A percentile compares a stretch with the other conserved stretches of the same genome.
phyloP scores from a whole-genome alignment of 169 alveolate genomes.

The Miamiensis avidus region DNA sequence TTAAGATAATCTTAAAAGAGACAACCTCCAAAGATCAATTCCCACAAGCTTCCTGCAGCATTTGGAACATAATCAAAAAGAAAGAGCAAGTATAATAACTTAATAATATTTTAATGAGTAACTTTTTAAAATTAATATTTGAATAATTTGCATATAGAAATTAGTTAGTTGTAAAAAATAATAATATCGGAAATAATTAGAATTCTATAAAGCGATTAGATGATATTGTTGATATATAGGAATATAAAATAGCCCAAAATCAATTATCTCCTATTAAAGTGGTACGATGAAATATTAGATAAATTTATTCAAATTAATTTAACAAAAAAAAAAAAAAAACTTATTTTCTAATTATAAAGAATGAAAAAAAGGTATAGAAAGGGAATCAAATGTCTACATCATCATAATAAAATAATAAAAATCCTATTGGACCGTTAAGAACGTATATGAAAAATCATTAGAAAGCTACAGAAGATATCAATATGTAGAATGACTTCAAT shows the following conservation, averaged over 20 bases:
- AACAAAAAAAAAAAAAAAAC: too few relatives aligned
- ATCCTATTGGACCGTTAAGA: constrained; percentile 42
- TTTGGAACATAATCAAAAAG: neutral
- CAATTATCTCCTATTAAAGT: neutral
- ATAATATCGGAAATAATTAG: neutral
- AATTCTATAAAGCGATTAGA: neutral
- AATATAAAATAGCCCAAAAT: neutral
- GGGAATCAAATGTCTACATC: too few relatives aligned
- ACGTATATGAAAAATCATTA: constrained; percentile 28
- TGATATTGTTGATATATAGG: neutral
- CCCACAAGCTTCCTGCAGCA: neutral
- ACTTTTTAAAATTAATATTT: too few relatives aligned
- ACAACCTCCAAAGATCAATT: neutral
- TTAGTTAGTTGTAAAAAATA: too few relatives aligned
- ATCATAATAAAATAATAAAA: too few relatives aligned
- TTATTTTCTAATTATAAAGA: too few relatives aligned
- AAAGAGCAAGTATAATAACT: neutral
- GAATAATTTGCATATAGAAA: neutral
- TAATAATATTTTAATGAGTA: too few relatives aligned
- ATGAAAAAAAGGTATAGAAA: neutral
- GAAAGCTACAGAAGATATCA: constrained; percentile 29
- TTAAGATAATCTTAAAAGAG: neutral
- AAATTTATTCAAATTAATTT: too few relatives aligned
- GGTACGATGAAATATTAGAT: too few relatives aligned
- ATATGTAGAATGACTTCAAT: neutral